Evolutionary conservation across 192 early-diverging fungal species (phyloP), one percentile per base, ranked within the genome.

Genomic region (Irineochytrium annulatum): DNA sequence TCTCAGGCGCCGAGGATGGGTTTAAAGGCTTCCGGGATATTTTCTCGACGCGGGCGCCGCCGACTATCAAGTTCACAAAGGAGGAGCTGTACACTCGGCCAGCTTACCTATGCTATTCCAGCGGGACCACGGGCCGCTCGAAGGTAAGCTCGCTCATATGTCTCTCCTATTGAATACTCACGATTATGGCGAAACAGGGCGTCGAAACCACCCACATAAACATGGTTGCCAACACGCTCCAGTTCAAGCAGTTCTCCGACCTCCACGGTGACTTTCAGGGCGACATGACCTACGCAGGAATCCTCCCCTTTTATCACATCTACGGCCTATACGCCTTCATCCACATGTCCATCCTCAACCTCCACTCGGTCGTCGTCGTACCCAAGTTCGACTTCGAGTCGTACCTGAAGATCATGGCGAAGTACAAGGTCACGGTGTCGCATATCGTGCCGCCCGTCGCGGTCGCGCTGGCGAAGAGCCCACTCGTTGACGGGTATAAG

Each of bases 151-250:
- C 34, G 19, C 62, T 69, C 35, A 72, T 75, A 46, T 77, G 75
- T 1, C 68, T 64, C 24, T 63, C 69, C 30, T 74, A 84, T 14
- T 71, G 86, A 4, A 69, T 87, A 28, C 77, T 88, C 73, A 71
- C 78, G 32, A 80, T 78, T 65, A 88, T 88, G 34, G 37, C 43
- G 3, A n/a, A n/a, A n/a, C 28, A 61, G 91, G 66, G 91, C 60
- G 90, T 96, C 17, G 74, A 80, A 48, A 83, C 87, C 1, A 91
- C 87, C 24, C 91, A 94, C 52, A 61, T 65, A 8, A 94, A 93
- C 75, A 80, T 94, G 62, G 84, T 90, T 6, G 76, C 91, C 26
- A 94, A 94, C 60, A 69, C 85, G 16, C 22, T 71, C 20, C 86
- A 90, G 55, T 72, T 82, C 19, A 53, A 63, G 11, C 52, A 54